A percentile compares a stretch with the other conserved stretches of the same genome.
phyloP scores from a whole-genome alignment of 2,329 filamentous ascomycete species.

The Byssothecium circinans region DNA sequence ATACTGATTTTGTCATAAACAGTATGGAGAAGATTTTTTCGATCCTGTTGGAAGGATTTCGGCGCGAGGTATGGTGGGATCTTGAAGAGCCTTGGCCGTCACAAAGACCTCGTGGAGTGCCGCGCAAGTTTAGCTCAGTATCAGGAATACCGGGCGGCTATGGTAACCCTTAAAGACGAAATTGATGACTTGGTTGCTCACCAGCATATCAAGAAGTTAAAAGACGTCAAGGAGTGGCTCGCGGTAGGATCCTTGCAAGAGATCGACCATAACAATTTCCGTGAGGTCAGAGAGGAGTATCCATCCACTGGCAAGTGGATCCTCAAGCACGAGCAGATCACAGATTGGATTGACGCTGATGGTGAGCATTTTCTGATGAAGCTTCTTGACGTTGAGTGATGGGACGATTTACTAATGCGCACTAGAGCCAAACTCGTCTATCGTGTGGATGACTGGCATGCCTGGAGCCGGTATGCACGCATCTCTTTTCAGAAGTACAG shows the following conservation, averaged over 20 bases:
- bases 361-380: background rate
- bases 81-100: constrained; percentile 26
- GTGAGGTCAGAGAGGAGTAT: constrained; percentile 11
- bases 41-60: constrained; percentile 33
- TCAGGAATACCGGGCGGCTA: constrained; percentile 18
- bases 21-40: constrained; percentile 26
- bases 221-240: constrained; percentile 22
- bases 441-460: constrained; percentile 17
- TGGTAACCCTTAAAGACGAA: constrained; percentile 15
- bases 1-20: constrained; percentile 4
- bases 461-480: constrained; percentile 25
- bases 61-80: constrained; percentile 32
- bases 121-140: constrained; percentile 24
- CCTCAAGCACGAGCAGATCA: constrained; percentile 19
- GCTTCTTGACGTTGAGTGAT: background rate
- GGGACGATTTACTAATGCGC: background rate
- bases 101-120: constrained; percentile 28
- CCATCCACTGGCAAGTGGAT: constrained; percentile 24
- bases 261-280: constrained; percentile 15
- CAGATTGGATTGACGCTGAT: constrained; percentile 19
- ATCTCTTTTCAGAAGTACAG: background rate
- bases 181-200: constrained; percentile 12
- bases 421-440: background rate
- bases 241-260: constrained; percentile 14
- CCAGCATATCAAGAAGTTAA: constrained; percentile 17